These are phyloP conservation scores for Bryoerythrophyllum caledonicum DNA, from an alignment of 225 moss, liverwort and hornwort species.

Conservation along the genomic window DNA sequence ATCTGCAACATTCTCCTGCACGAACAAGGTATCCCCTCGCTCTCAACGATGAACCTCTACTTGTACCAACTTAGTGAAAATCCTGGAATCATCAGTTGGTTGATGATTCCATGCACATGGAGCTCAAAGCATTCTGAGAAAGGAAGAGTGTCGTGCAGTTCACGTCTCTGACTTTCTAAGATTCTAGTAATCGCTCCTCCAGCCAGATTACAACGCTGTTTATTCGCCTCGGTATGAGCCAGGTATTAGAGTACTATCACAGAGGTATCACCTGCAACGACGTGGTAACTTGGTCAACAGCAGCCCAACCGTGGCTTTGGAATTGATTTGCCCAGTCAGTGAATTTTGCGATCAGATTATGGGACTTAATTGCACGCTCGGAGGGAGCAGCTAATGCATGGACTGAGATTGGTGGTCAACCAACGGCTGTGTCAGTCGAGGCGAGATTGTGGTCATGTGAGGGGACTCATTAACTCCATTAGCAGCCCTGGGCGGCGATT, in stretches of 20 bases:
- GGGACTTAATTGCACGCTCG: constrained; percentile 3
- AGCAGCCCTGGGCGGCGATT: constrained; percentile 10
- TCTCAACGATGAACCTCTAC: background rate
- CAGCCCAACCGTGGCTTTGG: background rate
- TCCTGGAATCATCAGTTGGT: background rate
- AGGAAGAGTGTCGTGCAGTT: background rate
- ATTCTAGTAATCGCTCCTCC: background rate
- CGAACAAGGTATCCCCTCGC: background rate
- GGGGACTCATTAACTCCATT: background rate
- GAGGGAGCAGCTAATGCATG: background rate
- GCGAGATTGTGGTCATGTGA: constrained; percentile 17
- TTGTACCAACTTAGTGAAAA: constrained; percentile 7
- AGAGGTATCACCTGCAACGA: background rate
- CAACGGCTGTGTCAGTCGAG: constrained; percentile 21
- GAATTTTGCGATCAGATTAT: background rate
- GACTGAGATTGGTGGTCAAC: constrained; percentile 10
- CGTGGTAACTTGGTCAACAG: background rate
- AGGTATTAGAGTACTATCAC: too few relatives aligned
- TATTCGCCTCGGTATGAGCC: too few relatives aligned
- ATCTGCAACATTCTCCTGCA: constrained; percentile 6
- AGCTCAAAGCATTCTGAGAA: background rate
- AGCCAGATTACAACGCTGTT: too few relatives aligned
- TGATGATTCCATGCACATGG: background rate
- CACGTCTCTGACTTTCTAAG: constrained; percentile 6
- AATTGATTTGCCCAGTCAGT: too few relatives aligned